These are phyloP conservation scores for Delonix regia DNA, from an alignment of 306 rosid genomes.

Conservation along the genomic window DNA sequence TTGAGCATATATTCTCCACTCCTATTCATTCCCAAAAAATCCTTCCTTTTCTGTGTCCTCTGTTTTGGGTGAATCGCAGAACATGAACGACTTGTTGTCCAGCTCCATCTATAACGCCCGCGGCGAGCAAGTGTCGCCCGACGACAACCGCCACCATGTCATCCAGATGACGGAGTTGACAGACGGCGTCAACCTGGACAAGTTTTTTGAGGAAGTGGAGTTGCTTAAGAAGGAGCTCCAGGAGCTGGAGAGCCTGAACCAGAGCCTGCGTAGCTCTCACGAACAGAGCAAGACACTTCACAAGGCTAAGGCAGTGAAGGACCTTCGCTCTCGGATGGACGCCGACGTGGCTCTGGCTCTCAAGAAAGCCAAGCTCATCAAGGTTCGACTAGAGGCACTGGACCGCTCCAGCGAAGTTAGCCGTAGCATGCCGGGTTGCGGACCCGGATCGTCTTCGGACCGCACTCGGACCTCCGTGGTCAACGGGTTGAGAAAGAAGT, in stretches of 20 bases:
- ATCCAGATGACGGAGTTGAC: slow-evolving; percentile 56
- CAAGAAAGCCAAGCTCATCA: slow-evolving; percentile 73
- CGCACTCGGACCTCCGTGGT: slow-evolving; percentile 80
- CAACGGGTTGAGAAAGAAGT: slow-evolving; percentile 73
- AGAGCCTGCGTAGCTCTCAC: slow-evolving; percentile 54
- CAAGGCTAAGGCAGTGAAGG: slow-evolving; percentile 75
- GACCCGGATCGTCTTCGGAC: slow-evolving; percentile 78
- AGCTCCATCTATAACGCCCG: slow-evolving; percentile 68
- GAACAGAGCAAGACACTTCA: slow-evolving; percentile 79
- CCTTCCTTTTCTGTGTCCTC: background rate
- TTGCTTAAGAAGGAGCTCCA: slow-evolving; percentile 66
- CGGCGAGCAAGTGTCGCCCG: slow-evolving; percentile 57
- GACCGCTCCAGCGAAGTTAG: slow-evolving; percentile 69
- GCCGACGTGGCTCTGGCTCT: slow-evolving; percentile 69
- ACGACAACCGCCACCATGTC: slow-evolving; percentile 51
- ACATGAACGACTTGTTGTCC: slow-evolving; percentile 79
- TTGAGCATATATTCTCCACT: background rate
- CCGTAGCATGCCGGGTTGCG: slow-evolving; percentile 61
- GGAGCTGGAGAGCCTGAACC: slow-evolving; percentile 66
- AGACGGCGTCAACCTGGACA: slow-evolving; percentile 59
- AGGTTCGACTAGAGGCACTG: slow-evolving; percentile 70
- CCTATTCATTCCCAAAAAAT: background rate
- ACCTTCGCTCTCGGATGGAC: slow-evolving; percentile 81
- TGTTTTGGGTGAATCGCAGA: background rate
- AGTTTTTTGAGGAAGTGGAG: slow-evolving; percentile 76